phyloP scores from a whole-genome alignment of 2,329 filamentous ascomycete genomes.

The Phyllosticta paracitricarpa region DNA sequence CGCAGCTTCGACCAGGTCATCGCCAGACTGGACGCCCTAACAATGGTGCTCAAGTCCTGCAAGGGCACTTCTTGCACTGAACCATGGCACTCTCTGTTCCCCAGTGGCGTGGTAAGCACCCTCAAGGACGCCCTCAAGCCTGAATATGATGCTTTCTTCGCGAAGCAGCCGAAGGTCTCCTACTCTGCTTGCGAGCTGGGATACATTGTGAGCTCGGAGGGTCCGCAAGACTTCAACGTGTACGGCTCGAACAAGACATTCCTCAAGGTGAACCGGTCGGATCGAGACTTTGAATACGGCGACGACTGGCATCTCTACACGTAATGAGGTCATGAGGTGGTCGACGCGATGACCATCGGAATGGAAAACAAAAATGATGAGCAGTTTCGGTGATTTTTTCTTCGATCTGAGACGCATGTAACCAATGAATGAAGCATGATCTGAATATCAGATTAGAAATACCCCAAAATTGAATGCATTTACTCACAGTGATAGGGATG shows the following conservation, averaged over 20 bases:
- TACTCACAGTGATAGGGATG: too few species aligned
- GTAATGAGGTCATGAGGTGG: not conserved
- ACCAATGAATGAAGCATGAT: too few species aligned
- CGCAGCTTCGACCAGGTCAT: constrained; percentile 14
- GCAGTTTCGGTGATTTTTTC: too few species aligned
- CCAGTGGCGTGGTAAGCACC: constrained; percentile 40
- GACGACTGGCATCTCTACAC: constrained; percentile 7
- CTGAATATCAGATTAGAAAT: too few species aligned
- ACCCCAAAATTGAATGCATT: too few species aligned
- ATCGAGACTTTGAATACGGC: not conserved
- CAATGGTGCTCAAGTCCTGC: constrained; percentile 53
- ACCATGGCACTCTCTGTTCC: constrained; percentile 50
- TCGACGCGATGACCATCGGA: too few species aligned
- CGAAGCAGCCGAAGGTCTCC: constrained; percentile 38
- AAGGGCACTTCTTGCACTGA: constrained; percentile 42
- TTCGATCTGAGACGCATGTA: too few species aligned
- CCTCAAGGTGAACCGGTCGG: not conserved
- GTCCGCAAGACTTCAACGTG: constrained; percentile 17
- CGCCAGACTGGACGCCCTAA: constrained; percentile 41
- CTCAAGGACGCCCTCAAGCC: constrained; percentile 42
- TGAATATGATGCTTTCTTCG: constrained; percentile 46
- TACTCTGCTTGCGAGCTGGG: constrained; percentile 47
- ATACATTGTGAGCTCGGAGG: constrained; percentile 48
- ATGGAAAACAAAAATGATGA: too few species aligned
- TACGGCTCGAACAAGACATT: not conserved